phyloP scores from a whole-genome alignment of 2,329 filamentous ascomycete species.

The Purpureocillium lavendulum region DNA sequence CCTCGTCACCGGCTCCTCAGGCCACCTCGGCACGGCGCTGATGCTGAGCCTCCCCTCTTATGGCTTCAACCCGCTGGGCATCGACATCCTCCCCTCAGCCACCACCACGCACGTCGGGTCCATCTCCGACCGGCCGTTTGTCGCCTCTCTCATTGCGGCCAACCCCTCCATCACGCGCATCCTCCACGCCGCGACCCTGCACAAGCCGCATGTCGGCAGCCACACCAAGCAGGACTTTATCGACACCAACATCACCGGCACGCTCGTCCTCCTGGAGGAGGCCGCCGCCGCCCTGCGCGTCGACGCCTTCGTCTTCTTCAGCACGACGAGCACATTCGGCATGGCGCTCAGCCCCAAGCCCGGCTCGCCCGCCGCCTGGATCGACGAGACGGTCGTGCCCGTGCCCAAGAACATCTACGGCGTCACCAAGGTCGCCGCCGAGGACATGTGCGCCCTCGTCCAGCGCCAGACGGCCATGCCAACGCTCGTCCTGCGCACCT shows the following conservation, averaged over 20 bases:
- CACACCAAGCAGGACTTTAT: constrained; percentile 35
- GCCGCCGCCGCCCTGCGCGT: constrained; percentile 19
- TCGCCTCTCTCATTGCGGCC: constrained; percentile 20
- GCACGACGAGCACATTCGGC: constrained; percentile 38
- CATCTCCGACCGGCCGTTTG: constrained; percentile 24
- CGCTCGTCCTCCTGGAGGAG: constrained; percentile 31
- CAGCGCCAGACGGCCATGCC: constrained; percentile 30
- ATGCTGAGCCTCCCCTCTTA: constrained; percentile 31
- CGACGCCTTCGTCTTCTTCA: constrained; percentile 34
- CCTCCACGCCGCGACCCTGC: constrained; percentile 36
- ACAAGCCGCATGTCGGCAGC: constrained; percentile 37
- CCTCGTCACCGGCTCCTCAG: constrained; percentile 37
- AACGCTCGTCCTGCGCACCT: constrained; percentile 33
- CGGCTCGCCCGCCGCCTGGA: constrained; percentile 32
- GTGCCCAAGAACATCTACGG: constrained; percentile 41
- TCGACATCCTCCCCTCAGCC: constrained; percentile 30
- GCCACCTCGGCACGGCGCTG: constrained; percentile 36
- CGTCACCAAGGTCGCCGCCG: constrained; percentile 37
- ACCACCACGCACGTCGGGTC: constrained; percentile 28
- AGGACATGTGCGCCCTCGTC: constrained; percentile 35
- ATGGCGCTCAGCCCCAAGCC: constrained; percentile 25
- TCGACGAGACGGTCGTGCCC: constrained; percentile 30
- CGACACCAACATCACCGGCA: constrained; percentile 35
- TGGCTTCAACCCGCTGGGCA: constrained; percentile 31
- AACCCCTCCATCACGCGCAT: constrained; percentile 27